Base-by-base conservation (phyloP, 1,139 yeast species). In the Williopsis jadinii region DNA sequence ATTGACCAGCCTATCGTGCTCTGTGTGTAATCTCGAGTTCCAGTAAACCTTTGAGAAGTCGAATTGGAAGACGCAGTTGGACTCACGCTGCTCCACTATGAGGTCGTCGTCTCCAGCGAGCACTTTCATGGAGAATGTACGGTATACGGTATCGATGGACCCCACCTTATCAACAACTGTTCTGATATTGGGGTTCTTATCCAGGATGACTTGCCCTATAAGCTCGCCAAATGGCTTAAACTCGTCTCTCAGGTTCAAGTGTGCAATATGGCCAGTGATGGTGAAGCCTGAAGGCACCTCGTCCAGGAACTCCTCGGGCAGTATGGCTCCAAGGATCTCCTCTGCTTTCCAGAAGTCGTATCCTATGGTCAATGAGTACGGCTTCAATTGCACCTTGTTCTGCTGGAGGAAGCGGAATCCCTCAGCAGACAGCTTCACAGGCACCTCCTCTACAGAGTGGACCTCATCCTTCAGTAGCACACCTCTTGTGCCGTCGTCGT, bases 131-230 rank as follows among this genome's bases (percentile, higher is more conserved):
- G 80, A 80, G 66, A 94, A 94, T 0, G 97, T 92, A 51, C 99
- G 72, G 62, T 84, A 94, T 46, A 83, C 78, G 5, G 95, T 82
- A 39, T 84, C 95, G 41, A 94, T 92, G 2, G 90, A 70, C 54
- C 88, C 92, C 9, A 86, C 73, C 61, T 94, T 94, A 61, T 90
- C 95, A n/a, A 94, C 98, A 10, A 94, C 98, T 0, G 97, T 90
- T 45, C 75, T 76, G 26, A 94, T 73, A 43, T 79, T 75, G 5
- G 76, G 68, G 63, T 90, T 92, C 58, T 94, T 94, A 64, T 92
- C 97, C 43, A 92, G 64, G 15, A 92, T 80, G 1, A 92, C 90
- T 59, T 88, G 87, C 0, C 98, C 99, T 47, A 94, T 92, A 28
- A 94, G 61, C 4, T 66, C 51, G 38, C 86, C 90, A 58, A 72